Conservation (phyloP, 2,329 filamentous ascomycete genomes). For the Alternaria sp. region DNA sequence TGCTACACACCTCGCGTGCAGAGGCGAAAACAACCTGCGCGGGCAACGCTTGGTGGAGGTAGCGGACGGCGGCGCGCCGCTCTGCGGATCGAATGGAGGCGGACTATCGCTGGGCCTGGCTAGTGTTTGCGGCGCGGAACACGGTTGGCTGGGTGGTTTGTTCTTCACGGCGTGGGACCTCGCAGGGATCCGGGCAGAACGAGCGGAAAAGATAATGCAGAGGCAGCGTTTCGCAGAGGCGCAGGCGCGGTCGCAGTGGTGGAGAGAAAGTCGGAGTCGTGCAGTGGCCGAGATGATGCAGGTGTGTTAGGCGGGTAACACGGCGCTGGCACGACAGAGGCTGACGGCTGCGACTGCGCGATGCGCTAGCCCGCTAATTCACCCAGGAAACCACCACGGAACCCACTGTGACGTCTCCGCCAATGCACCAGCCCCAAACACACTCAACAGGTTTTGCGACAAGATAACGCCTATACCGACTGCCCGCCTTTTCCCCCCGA, state of each 20-base stretch:
- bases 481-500: not conserved
- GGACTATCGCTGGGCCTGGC: slow-evolving; percentile 6
- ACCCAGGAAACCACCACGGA: slow-evolving; percentile 11
- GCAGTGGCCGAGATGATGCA: slow-evolving; percentile 1
- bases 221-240: slow-evolving; percentile 3
- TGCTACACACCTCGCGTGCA: slow-evolving; percentile 10
- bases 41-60: slow-evolving; percentile 7
- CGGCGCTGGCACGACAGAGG: slow-evolving; percentile 20
- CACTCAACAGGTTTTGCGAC: slow-evolving; percentile 14
- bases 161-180: not conserved
- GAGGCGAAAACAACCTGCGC: slow-evolving; percentile 8
- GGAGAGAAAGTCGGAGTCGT: not conserved
- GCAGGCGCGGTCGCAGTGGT: not conserved
- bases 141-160: slow-evolving; percentile 5
- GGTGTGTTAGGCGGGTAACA: slow-evolving; percentile 12
- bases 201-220: not conserved
- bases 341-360: slow-evolving; percentile 16
- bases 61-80: slow-evolving; percentile 18
- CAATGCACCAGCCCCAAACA: slow-evolving; percentile 12
- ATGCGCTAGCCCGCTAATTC: slow-evolving; percentile 10
- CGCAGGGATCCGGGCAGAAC: not conserved
- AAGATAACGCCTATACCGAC: slow-evolving; percentile 1
- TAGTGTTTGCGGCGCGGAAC: slow-evolving; percentile 1
- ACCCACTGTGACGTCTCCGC: slow-evolving; percentile 19
- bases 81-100: slow-evolving; percentile 15